Evolutionary conservation across 495 filamentous ascomycete species (phyloP), one percentile per base, ranked within the genome.

Genomic region (Pyrenopolyporus hunteri): DNA sequence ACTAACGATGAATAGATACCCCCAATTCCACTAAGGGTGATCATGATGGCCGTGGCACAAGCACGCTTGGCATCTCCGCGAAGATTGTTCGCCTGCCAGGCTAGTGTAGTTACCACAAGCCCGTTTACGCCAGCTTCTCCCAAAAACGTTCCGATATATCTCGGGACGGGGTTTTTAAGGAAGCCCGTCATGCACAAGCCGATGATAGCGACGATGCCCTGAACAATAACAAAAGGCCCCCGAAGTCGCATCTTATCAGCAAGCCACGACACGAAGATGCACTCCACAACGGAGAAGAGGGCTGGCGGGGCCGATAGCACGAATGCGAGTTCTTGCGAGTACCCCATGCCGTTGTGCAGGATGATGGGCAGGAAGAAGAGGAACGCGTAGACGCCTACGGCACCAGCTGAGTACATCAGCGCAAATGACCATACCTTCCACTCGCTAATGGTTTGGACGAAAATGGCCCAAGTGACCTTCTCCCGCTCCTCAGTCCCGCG

Each of bases 281-380:
- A 78, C 11, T 77, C 57, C 23, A 76, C 75, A 7, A 87, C 82
- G 0, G 88, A 83, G 65, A 85, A 91, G 61, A 89, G 89, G 66
- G 90, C 90, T 0, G 89, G 89, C 59, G 88, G 88, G 0, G 87
- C 88, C 1, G 86, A 86, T 5, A 83, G 68, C 29, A 80, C 75
- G 32, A 81, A 76, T 0, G 78, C 59, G 28, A 68, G 73, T 6
- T 65, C 78, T 13, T 65, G 58, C 6, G 68, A 66, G 57, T 79
- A 83, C 9, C 78, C 80, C 79, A 84, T 79, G 2, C 74, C 74
- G 6, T 74, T 56, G 1, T 36, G 39, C n/a, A 82, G 74, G 51
- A 84, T 82, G 29, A 79, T 71, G 2, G 80, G 80, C 20, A 82
- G 64, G 71, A 84, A 84, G 59, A 77, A 83, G 4, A 78, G 69